phyloP scores from a whole-genome alignment of 331 rosid species.

The Malus hybrid region DNA sequence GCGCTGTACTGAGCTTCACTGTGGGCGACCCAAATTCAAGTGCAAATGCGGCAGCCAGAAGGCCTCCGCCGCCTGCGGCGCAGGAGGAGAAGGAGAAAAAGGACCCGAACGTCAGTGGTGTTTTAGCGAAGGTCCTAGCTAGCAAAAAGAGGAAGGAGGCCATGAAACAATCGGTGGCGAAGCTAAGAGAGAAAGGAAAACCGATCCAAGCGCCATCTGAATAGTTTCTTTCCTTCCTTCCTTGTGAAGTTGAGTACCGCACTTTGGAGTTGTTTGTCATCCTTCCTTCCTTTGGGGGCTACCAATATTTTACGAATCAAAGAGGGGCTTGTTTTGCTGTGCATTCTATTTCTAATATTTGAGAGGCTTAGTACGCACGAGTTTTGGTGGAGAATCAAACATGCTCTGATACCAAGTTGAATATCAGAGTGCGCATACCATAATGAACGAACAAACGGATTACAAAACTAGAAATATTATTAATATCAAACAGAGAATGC shows the following conservation, averaged over 20 bases:
- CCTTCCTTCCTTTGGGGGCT: not conserved
- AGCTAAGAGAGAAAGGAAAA: conserved; percentile 62
- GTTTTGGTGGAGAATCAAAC: not conserved
- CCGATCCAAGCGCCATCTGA: conserved; percentile 1
- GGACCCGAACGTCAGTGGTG: conserved; percentile 79
- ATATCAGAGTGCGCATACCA: too few species aligned
- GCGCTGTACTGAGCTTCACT: conserved; percentile 31
- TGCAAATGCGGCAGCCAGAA: conserved; percentile 58
- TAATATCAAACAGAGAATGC: too few species aligned
- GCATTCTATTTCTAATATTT: not conserved
- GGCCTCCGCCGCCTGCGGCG: conserved; percentile 66
- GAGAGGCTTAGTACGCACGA: not conserved
- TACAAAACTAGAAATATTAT: too few species aligned
- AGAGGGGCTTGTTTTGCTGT: too few species aligned
- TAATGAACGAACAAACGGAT: too few species aligned
- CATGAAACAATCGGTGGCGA: conserved; percentile 52
- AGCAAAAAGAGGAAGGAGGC: conserved; percentile 93
- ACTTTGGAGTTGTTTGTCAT: not conserved
- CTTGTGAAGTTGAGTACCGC: not conserved
- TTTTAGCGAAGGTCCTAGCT: conserved; percentile 74
- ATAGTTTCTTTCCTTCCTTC: not conserved
- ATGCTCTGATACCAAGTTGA: too few species aligned
- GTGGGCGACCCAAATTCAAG: conserved; percentile 30
- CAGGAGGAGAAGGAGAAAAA: conserved; percentile 38
- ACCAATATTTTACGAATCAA: not conserved